Conservation (phyloP, 148 eudicot species). For the Cornus controversa region DNA sequence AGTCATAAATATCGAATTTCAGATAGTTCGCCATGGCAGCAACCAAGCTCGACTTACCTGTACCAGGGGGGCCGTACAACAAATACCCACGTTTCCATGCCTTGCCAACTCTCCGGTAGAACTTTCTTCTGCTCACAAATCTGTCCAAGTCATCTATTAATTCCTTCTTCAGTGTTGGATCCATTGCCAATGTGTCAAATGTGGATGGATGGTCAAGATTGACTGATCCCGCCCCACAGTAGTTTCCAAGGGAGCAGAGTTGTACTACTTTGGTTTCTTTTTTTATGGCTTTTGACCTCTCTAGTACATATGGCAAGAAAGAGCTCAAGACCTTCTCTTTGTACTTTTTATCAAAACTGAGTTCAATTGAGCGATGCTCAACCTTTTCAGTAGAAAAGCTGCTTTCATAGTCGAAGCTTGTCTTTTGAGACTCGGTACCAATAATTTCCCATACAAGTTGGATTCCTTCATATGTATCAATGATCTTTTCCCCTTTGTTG, state of each 20-base stretch:
- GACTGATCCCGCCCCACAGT: neutral
- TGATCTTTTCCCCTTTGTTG: slow-evolving; percentile 6
- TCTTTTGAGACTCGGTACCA: neutral
- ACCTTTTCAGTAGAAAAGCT: neutral
- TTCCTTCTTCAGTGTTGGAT: slow-evolving; percentile 7
- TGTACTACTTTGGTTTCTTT: neutral
- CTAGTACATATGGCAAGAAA: slow-evolving; percentile 1
- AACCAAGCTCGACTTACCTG: slow-evolving; percentile 7
- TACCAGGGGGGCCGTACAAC: slow-evolving; percentile 4
- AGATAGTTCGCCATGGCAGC: slow-evolving; percentile 12
- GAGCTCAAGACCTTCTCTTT: neutral
- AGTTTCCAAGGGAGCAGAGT: neutral
- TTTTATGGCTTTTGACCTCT: neutral
- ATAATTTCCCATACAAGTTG: slow-evolving; percentile 9
- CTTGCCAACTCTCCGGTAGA: slow-evolving; percentile 11
- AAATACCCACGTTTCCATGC: slow-evolving; percentile 15
- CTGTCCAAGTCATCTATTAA: slow-evolving; percentile 8
- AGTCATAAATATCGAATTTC: slow-evolving; percentile 9
- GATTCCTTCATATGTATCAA: slow-evolving; percentile 14
- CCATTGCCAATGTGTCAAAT: slow-evolving; percentile 16
- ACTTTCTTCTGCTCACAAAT: slow-evolving; percentile 3
- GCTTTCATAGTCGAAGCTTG: neutral
- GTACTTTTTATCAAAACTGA: neutral
- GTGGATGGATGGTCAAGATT: slow-evolving; percentile 3
- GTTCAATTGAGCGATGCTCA: slow-evolving; percentile 5